A percentile compares a stretch with the other conserved stretches of the same genome.
phyloP scores from a whole-genome alignment of 148 eudicot genomes.

The Mesembryanthemum crystallinum region DNA sequence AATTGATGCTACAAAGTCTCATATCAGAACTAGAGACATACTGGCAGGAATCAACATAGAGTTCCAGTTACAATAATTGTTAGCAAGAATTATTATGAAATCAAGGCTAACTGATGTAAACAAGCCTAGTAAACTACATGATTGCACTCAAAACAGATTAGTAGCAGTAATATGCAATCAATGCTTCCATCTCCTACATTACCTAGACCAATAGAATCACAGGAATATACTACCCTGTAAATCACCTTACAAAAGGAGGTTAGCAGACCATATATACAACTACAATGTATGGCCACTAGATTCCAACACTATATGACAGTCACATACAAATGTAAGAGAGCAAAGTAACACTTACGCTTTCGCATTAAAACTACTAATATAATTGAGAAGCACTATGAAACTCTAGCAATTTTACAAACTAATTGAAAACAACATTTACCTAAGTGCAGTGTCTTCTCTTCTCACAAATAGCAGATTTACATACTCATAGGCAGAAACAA shows the following conservation, averaged over 20 bases:
- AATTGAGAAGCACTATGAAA: background rate
- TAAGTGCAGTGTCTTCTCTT: background rate
- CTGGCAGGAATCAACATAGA: background rate
- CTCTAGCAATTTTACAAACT: background rate
- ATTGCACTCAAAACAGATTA: background rate
- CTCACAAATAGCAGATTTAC: background rate
- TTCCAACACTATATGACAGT: background rate
- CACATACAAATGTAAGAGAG: background rate
- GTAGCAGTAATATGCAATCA: background rate
- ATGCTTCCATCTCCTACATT: background rate
- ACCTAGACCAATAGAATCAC: background rate
- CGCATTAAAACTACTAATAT: background rate
- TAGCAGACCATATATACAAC: background rate
- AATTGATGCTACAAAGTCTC: background rate
- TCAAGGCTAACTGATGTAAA: background rate
- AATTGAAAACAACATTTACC: background rate
- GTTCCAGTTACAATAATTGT: background rate
- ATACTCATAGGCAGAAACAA: background rate
- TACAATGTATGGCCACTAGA: background rate
- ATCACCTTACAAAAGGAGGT: background rate
- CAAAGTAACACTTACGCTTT: background rate
- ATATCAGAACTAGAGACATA: background rate
- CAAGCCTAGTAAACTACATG: constrained; percentile 1
- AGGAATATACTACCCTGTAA: background rate
- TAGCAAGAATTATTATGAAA: background rate